phyloP scores from a whole-genome alignment of 805 yeast species.

The Starmerella geochares region DNA sequence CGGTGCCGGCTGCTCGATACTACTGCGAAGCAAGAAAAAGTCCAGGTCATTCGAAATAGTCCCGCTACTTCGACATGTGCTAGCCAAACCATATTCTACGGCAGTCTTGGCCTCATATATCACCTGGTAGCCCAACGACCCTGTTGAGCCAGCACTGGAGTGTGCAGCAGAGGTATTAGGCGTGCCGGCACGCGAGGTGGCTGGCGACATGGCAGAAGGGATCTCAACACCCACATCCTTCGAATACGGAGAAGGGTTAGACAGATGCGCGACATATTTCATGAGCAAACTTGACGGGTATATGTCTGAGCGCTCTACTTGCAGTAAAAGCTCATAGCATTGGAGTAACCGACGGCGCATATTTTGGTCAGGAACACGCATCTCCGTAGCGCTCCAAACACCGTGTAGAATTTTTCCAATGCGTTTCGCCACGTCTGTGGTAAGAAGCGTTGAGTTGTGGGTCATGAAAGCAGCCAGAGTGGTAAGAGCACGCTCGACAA shows the following conservation, averaged over 20 bases:
- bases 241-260: constrained; percentile 11
- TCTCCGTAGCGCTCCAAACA: constrained; percentile 28
- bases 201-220: constrained; percentile 14
- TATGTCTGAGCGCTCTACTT: constrained; percentile 14
- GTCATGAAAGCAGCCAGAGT: constrained; percentile 45
- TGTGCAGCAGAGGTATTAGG: not conserved
- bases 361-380: constrained; percentile 22
- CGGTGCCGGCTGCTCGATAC: not conserved
- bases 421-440: constrained; percentile 38
- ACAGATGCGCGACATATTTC: constrained; percentile 28
- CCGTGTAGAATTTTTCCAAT: constrained; percentile 43
- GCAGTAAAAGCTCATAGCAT: constrained; percentile 22
- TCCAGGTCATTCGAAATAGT: constrained; percentile 13
- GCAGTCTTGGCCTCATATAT: constrained; percentile 1
- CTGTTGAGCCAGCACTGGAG: not conserved
- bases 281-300: constrained; percentile 36
- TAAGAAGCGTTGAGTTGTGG: constrained; percentile 33
- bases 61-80: not conserved
- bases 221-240: constrained; percentile 15
- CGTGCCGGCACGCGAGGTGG: not conserved
- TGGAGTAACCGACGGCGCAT: constrained; percentile 22
- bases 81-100: constrained; percentile 6
- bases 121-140: not conserved
- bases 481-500: constrained; percentile 40
- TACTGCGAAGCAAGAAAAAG: not conserved